Evolutionary conservation across 306 rosid genomes (phyloP), one percentile per base, ranked within the genome.

Genomic region (Cucumis melo): DNA sequence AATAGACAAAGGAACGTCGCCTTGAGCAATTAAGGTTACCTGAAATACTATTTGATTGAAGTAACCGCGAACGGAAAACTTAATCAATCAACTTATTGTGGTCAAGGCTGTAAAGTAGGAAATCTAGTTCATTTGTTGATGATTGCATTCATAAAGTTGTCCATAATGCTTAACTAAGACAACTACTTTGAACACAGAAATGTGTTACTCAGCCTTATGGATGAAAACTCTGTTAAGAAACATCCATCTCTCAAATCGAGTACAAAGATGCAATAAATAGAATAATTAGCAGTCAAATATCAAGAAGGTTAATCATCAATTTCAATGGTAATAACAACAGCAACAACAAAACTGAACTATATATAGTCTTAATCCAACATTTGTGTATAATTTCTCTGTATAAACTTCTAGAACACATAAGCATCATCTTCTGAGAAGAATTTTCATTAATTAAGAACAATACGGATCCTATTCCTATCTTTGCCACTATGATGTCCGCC

Each of bases 1-100:
- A 77, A 85, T 80, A 76, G 88, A 85, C 78, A 85, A 74, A 58
- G 88, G 81, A 67, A 85, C 88, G 70, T 82, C 88, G 54, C 88
- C 88, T 79, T 44, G 80, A 77, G 88, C 85, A 73, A 85, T 82
- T 32, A 85, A 80, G 44, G 88, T 82, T 54, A 82, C 88, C 88
- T 85, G 88, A 82, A 85, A 85, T 62, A 68, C 80, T 73, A 82
- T 20, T 79, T 51, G 67, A 62, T 21, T 19, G 66, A 73, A 66
- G 77, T 56, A 57, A 53, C 61, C 23, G 55, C 36, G 67, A 82
- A 66, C 32, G 59, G 79, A 46, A 66, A 51, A 17, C 78, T 9
- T 73, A 21, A 67, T 20, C 17, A 79, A 73, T 27, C 51, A 36
- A 64, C 15, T 36, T 17, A 62, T 24, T 60, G 39, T 24, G 66